phyloP scores from a whole-genome alignment of 192 early-diverging fungal genomes.

The Umbelopsis vinacea region DNA sequence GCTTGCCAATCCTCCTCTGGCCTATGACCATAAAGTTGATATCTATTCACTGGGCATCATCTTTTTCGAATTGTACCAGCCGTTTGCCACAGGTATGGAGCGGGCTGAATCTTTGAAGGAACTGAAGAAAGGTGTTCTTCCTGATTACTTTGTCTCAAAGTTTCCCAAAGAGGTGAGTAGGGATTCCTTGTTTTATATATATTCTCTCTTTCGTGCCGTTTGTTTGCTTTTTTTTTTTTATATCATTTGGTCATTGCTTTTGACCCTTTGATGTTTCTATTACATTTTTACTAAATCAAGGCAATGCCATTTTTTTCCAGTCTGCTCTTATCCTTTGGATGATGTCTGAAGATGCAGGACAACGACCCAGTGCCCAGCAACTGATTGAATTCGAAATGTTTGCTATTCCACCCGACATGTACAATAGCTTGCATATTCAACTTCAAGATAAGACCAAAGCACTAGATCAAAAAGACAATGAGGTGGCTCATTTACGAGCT shows the following conservation, averaged over 20 bases:
- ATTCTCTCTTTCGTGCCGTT: neutral
- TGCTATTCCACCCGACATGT: slow-evolving; percentile 42
- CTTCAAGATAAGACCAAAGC: slow-evolving; percentile 32
- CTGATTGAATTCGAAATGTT: slow-evolving; percentile 75
- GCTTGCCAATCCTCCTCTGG: slow-evolving; percentile 50
- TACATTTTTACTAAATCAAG: neutral
- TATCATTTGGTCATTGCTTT: neutral
- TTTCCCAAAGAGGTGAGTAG: slow-evolving; percentile 70
- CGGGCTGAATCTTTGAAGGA: slow-evolving; percentile 70
- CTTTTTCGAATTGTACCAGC: slow-evolving; percentile 92
- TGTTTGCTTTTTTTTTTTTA: too few relatives aligned
- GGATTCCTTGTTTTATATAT: neutral
- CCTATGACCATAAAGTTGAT: slow-evolving; percentile 82
- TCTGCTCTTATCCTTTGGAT: slow-evolving; percentile 85
- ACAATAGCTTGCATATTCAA: slow-evolving; percentile 14
- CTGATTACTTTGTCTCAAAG: slow-evolving; percentile 64
- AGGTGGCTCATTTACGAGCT: slow-evolving; percentile 48
- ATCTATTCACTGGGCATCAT: slow-evolving; percentile 97
- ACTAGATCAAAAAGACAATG: slow-evolving; percentile 25
- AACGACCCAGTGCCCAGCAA: slow-evolving; percentile 71
- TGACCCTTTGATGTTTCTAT: slow-evolving; percentile 20
- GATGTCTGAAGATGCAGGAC: slow-evolving; percentile 72
- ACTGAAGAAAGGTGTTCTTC: slow-evolving; percentile 71
- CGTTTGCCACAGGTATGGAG: slow-evolving; percentile 92
- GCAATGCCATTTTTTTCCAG: slow-evolving; percentile 27